Base-by-base conservation (phyloP, 164 flowering plant species). In the Nymphaea colorata region DNA sequence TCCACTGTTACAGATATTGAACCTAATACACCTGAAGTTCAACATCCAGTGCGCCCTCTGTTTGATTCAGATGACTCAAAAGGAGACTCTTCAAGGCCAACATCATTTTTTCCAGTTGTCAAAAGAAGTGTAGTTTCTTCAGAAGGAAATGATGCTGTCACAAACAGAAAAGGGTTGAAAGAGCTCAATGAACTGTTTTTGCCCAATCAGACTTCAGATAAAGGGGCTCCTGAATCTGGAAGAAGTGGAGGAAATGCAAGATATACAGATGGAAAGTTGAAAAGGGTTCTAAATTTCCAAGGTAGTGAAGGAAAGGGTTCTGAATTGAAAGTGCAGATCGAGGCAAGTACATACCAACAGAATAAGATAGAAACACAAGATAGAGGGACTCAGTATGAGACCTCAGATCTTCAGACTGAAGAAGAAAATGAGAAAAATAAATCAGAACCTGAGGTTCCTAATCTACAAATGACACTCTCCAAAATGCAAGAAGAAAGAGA, bases 401-500 rank as follows among this genome's bases (percentile, higher is more conserved):
- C 64, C 7, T 11, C n/a, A 14, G 5, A 64, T 42, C 8, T 68
- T 61, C 14, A 67, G 60, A 62, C 44, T 73, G 70, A 73, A 67
- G 16, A 70, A 60, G 82, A 82, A 51, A 74, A 82, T 42, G 80
- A 75, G 44, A 72, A 73, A 2, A 67, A 67, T 55, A 76, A 70
- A 72, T 79, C 84, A 12, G 82, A 81, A 69, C 57, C 36, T 42
- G 86, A 85, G 74, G 71, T 85, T 64, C 76, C 78, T 69, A 69
- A 59, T 62, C 73, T 90, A 59, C 83, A 77, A 75, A 68, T 77
- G 71, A 79, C 73, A n/a, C 83, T 90, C 12, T 71, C 75, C 15
- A 78, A 81, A 67, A 62, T 79, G 42, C 75, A 81, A 71, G 76
- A 79, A 68, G 97, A 91, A 68, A 87, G 79, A 69, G 89, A 82